phyloP scores from a whole-genome alignment of 768 basidiomycete genomes.

The Russula emetica region DNA sequence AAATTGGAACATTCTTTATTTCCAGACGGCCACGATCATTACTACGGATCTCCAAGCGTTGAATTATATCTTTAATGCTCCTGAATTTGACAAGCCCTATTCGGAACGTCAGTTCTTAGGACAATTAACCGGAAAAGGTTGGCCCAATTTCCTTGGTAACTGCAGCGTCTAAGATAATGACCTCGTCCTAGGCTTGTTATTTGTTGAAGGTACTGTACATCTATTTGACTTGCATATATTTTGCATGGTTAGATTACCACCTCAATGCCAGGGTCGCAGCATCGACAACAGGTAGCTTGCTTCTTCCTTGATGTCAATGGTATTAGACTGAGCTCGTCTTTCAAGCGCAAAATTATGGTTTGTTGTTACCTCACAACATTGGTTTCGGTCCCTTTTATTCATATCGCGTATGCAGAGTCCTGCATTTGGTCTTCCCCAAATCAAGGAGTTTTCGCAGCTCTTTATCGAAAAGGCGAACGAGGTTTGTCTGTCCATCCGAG shows the following conservation, averaged over 20 bases:
- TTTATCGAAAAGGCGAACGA: constrained; percentile 25
- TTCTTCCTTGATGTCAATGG: not conserved
- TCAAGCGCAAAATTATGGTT: constrained; percentile 23
- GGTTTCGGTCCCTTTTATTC: not conserved
- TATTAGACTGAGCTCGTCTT: not conserved
- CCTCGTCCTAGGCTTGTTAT: constrained; percentile 14
- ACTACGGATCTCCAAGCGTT: constrained; percentile 19
- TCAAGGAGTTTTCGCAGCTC: constrained; percentile 15
- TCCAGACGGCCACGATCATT: not conserved
- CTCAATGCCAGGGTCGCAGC: constrained; percentile 7
- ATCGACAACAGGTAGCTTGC: constrained; percentile 18
- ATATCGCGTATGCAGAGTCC: constrained; percentile 13
- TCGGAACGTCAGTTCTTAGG: constrained; percentile 1
- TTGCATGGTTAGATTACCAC: not conserved
- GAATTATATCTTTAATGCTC: constrained; percentile 13
- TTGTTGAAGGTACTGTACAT: constrained; percentile 20
- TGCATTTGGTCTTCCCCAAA: constrained; percentile 21
- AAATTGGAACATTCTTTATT: not conserved
- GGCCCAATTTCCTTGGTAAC: not conserved
- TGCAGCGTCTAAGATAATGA: not conserved
- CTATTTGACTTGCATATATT: not conserved
- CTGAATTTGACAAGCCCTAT: constrained; percentile 21
- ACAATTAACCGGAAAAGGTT: constrained; percentile 13
- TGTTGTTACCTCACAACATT: not conserved
- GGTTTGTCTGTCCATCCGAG: constrained; percentile 7